Conservation (phyloP, 768 basidiomycete species). For the Chalciporus pseudorubinellus region DNA sequence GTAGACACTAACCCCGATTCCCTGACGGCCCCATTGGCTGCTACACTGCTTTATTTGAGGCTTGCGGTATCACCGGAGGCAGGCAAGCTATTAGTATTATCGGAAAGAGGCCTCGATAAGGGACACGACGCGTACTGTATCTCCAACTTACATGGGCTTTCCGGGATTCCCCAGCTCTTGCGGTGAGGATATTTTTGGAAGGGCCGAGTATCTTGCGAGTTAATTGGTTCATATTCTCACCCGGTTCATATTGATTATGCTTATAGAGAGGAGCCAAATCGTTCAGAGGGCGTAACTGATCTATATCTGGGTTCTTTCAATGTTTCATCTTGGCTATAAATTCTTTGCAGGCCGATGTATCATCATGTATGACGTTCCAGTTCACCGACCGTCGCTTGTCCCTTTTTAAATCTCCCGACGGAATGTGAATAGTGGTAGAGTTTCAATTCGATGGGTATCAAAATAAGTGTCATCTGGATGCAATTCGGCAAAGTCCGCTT, state of each 20-base stretch:
- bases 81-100: no score
- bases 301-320: slow-evolving; percentile 3
- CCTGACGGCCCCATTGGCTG: no score
- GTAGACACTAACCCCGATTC: no score
- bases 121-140: no score
- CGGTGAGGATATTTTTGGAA: not conserved
- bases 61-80: no score
- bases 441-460: not conserved
- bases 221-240: not conserved
- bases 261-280: not conserved
- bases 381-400: no score
- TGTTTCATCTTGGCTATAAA: not conserved
- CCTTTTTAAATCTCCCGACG: slow-evolving; percentile 1
- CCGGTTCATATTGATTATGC: not conserved
- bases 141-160: no score
- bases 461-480: not conserved
- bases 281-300: slow-evolving; percentile 7
- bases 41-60: no score
- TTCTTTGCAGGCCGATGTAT: no score
- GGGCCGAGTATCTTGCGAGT: not conserved
- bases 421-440: not conserved
- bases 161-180: no score
- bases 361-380: no score
- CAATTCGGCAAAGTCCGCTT: not conserved
- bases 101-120: no score